Percentiles rank a stretch among this genome's conserved stretches.
phyloP scores from a whole-genome alignment of 2,329 filamentous ascomycete genomes.

The Diaporthe sp. region DNA sequence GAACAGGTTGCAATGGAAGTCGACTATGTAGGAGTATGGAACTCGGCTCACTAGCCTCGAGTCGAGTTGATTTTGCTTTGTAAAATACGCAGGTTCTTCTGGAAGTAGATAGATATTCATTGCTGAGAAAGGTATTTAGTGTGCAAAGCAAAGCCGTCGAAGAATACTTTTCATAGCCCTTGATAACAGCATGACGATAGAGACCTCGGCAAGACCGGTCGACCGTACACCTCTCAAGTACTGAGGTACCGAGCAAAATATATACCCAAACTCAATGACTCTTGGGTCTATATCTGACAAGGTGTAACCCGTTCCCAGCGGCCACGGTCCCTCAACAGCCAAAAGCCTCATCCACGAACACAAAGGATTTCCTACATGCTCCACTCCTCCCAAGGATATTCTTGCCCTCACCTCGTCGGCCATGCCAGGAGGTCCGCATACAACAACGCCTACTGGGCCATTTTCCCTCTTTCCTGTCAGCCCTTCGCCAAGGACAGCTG shows the following conservation, averaged over 20 bases:
- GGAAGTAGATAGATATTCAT: background rate
- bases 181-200: background rate
- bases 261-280: background rate
- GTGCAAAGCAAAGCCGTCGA: background rate
- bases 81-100: background rate
- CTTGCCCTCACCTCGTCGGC: background rate
- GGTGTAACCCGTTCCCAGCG: background rate
- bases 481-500: background rate
- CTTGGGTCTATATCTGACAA: background rate
- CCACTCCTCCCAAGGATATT: background rate
- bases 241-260: too few relatives aligned
- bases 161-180: background rate
- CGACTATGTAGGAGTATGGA: constrained; percentile 8
- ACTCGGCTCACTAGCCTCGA: background rate
- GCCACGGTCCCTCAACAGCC: background rate
- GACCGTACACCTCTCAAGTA: too few relatives aligned
- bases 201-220: too few relatives aligned
- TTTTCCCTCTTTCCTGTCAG: background rate
- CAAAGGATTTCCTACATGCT: background rate
- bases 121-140: background rate
- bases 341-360: background rate
- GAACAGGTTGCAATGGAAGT: constrained; percentile 19
- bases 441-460: too few relatives aligned
- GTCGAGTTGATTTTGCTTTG: too few relatives aligned
- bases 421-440: background rate